A percentile compares a stretch with the other conserved stretches of the same genome.
Conservation (phyloP, 2,329 filamentous ascomycete genomes). For the Pseudocercospora vitis region DNA sequence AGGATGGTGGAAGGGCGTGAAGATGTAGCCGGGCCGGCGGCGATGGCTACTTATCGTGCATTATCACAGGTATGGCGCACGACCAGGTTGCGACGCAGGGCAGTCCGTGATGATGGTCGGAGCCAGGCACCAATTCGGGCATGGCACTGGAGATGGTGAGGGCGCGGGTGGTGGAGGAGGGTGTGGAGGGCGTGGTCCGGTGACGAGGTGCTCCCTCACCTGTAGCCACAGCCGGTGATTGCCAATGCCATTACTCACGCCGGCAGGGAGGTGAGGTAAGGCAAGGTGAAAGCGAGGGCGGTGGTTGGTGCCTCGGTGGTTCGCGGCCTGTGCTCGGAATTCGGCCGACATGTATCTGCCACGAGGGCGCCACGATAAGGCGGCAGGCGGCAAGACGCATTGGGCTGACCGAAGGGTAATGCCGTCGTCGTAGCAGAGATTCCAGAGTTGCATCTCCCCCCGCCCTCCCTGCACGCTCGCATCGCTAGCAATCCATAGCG, state of each 20-base stretch:
- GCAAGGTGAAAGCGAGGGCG: no score
- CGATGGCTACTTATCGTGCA: conserved; percentile 3
- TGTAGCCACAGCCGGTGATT: background rate
- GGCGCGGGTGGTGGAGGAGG: background rate
- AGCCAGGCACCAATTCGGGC: background rate
- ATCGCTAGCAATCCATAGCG: conserved; percentile 5
- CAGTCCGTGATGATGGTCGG: background rate
- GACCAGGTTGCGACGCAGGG: background rate
- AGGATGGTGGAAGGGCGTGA: background rate
- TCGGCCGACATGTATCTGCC: background rate
- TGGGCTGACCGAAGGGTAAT: background rate
- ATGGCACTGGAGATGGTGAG: background rate
- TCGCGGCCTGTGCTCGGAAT: conserved; percentile 3
- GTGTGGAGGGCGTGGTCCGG: conserved; percentile 6
- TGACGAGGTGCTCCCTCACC: conserved; percentile 1
- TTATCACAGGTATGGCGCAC: conserved; percentile 8
- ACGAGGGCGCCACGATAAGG: conserved; percentile 6
- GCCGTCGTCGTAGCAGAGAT: no score
- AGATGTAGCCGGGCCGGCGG: conserved; percentile 4
- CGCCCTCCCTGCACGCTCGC: background rate
- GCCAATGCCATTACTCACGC: conserved; percentile 5
- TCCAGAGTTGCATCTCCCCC: conserved; percentile 2
- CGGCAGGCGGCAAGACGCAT: background rate
- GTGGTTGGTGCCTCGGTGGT: no score
- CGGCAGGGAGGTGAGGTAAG: conserved; percentile 10